Evolutionary conservation across 2,329 filamentous ascomycete species (phyloP).

Genomic region (Sporothrix inflata): DNA sequence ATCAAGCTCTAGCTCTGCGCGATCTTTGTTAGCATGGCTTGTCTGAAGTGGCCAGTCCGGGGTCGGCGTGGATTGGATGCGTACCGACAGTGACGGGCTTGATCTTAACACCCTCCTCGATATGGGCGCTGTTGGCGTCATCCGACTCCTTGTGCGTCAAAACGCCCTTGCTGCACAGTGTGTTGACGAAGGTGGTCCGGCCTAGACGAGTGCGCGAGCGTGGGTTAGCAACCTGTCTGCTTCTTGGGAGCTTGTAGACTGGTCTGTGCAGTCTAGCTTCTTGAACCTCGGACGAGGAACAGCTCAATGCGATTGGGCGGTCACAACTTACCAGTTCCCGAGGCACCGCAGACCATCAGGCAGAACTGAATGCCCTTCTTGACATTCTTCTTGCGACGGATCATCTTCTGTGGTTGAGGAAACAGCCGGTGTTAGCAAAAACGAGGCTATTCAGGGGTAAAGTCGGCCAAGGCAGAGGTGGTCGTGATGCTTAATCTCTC

Average conservation of each 20-base stretch:
- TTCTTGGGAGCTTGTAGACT: background rate
- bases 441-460: conserved; percentile 17
- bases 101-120: conserved; percentile 97
- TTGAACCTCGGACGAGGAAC: conserved; percentile 21
- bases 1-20: conserved; percentile 84
- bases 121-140: conserved; percentile 82
- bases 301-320: background rate
- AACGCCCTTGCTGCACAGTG: conserved; percentile 93
- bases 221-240: background rate
- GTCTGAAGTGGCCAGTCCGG: background rate
- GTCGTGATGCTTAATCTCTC: background rate
- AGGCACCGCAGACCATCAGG: conserved; percentile 99
- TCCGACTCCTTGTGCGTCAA: conserved; percentile 90
- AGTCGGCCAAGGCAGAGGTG: background rate
- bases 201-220: conserved; percentile 54
- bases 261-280: conserved; percentile 9
- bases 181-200: conserved; percentile 99
- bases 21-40: conserved; percentile 40
- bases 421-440: conserved; percentile 36
- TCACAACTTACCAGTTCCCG: conserved; percentile 80
- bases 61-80: conserved; percentile 6
- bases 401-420: conserved; percentile 71
- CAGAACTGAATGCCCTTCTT: conserved; percentile 99
- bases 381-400: conserved; percentile 99
- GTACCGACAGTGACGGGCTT: conserved; percentile 95